These are phyloP conservation scores for Aphanomyces stellatus DNA, from an alignment of 352 stramenopile species.

Conservation along the genomic window DNA sequence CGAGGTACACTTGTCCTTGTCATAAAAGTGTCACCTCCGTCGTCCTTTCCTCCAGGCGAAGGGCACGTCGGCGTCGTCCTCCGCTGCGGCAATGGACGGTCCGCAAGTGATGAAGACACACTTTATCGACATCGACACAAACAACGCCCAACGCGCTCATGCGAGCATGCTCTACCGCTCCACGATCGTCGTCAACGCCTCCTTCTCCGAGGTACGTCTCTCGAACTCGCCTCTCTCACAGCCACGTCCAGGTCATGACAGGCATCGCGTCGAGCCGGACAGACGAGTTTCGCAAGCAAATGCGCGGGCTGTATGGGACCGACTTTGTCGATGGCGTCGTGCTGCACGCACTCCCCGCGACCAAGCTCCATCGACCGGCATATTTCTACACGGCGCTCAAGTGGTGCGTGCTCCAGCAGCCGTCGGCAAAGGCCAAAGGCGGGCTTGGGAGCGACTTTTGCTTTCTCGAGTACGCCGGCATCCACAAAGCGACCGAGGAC, in stretches of 20 bases:
- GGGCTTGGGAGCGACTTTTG: constrained; percentile 38
- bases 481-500: constrained; percentile 32
- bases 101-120: constrained; percentile 43
- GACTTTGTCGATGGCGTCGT: constrained; percentile 17
- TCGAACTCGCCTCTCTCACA: too few relatives aligned
- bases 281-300: constrained; percentile 17
- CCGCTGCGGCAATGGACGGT: constrained; percentile 45
- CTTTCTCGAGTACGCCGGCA: constrained; percentile 67
- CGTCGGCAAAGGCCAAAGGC: constrained; percentile 24
- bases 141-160: constrained; percentile 42
- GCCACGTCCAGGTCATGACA: constrained; percentile 32
- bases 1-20: constrained; percentile 2
- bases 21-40: too few relatives aligned
- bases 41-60: too few relatives aligned
- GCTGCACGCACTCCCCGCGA: constrained; percentile 10
- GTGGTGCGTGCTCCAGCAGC: constrained; percentile 50
- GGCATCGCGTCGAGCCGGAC: constrained; percentile 25
- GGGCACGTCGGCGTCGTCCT: too few relatives aligned
- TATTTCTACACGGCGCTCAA: constrained; percentile 59
- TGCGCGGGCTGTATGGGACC: not conserved
- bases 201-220: constrained; percentile 63
- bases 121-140: constrained; percentile 35
- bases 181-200: constrained; percentile 52
- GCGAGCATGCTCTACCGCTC: constrained; percentile 43
- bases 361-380: constrained; percentile 4